A percentile compares a stretch with the other conserved stretches of the same genome.
phyloP scores from a whole-genome alignment of 1,139 yeast genomes.

The Pichia norvegensis region DNA sequence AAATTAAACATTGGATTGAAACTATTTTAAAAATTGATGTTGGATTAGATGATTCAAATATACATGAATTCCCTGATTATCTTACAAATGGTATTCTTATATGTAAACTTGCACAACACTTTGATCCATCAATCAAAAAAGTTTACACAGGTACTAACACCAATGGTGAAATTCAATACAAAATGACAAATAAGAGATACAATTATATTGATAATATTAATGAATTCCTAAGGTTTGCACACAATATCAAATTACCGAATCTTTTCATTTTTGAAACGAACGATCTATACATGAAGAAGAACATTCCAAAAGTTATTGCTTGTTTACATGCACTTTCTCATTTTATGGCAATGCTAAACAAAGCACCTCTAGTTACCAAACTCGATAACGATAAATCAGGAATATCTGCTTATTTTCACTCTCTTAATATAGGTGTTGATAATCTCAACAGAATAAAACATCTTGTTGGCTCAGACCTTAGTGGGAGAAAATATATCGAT shows the following conservation, averaged over 20 bases:
- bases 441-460: constrained; percentile 66
- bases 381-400: constrained; percentile 29
- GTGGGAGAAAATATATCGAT: constrained; percentile 21
- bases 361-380: constrained; percentile 57
- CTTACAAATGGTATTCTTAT: constrained; percentile 78
- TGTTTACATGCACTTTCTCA: constrained; percentile 85
- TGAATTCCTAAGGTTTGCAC: constrained; percentile 67
- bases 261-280: constrained; percentile 84
- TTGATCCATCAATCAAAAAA: constrained; percentile 58
- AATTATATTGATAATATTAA: constrained; percentile 91
- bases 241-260: constrained; percentile 70
- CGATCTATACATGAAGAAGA: constrained; percentile 86
- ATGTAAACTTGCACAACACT: constrained; percentile 68
- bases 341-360: constrained; percentile 44
- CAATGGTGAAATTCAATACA: constrained; percentile 45
- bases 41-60: constrained; percentile 47
- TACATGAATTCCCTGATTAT: constrained; percentile 43
- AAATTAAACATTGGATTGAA: constrained; percentile 76
- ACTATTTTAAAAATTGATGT: constrained; percentile 43
- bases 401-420: not conserved
- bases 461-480: constrained; percentile 46
- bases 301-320: constrained; percentile 89
- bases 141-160: constrained; percentile 41
- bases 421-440: constrained; percentile 18
- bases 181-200: constrained; percentile 31